phyloP scores from a whole-genome alignment of 2,329 filamentous ascomycete genomes.

The Aquanectria penicillioides region DNA sequence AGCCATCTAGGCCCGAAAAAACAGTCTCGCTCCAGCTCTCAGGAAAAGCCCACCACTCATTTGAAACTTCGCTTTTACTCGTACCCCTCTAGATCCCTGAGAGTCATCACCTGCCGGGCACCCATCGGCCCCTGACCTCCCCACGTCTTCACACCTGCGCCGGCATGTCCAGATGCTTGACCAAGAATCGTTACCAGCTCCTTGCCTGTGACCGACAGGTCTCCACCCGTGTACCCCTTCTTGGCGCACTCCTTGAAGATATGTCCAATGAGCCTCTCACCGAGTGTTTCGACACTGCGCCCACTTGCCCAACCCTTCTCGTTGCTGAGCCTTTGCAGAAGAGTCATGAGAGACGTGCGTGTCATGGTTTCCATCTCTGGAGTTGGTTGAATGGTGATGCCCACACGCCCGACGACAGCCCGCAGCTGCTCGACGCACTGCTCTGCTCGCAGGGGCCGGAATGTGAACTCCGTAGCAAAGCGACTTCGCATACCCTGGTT shows the following conservation, averaged over 20 bases:
- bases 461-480: constrained; percentile 70
- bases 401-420: constrained; percentile 44
- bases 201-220: constrained; percentile 41
- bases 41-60: constrained; percentile 1
- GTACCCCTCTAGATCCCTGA: constrained; percentile 44
- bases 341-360: constrained; percentile 41
- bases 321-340: constrained; percentile 54
- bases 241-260: constrained; percentile 49
- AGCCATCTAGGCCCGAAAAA: constrained; percentile 4
- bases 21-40: constrained; percentile 12
- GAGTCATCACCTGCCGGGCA: constrained; percentile 45
- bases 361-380: constrained; percentile 36
- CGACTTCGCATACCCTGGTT: constrained; percentile 72
- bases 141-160: constrained; percentile 35
- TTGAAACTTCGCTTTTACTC: constrained; percentile 31
- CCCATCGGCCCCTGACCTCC: constrained; percentile 43
- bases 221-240: constrained; percentile 42
- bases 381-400: constrained; percentile 42
- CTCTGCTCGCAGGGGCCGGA: constrained; percentile 56
- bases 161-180: constrained; percentile 40
- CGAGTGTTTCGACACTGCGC: constrained; percentile 67
- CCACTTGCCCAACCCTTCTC: constrained; percentile 69
- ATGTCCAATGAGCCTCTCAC: constrained; percentile 59
- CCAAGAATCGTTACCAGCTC: constrained; percentile 43
- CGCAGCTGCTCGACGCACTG: constrained; percentile 59